Evolutionary conservation across 176 grass and related monocot species (phyloP).

Genomic region (Triticum urartu): DNA sequence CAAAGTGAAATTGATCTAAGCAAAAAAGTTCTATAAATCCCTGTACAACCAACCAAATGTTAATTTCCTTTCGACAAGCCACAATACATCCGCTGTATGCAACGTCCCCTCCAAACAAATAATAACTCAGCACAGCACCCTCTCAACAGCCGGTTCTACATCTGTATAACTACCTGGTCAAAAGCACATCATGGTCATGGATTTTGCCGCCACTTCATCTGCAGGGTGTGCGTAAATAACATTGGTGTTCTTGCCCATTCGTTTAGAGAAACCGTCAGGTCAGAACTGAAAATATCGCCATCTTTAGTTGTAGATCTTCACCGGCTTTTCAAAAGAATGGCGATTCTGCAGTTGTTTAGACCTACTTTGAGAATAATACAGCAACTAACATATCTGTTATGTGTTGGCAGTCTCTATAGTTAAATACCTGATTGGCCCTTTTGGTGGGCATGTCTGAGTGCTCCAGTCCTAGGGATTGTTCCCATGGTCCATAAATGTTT

Average conservation of each 20-base stretch:
- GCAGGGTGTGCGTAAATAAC: constrained; percentile 9
- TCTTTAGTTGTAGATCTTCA: constrained; percentile 73
- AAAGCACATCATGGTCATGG: background rate
- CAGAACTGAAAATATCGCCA: background rate
- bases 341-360: constrained; percentile 51
- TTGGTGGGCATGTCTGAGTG: constrained; percentile 56
- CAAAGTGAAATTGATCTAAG: constrained; percentile 10
- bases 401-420: background rate
- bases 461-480: constrained; percentile 67
- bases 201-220: background rate
- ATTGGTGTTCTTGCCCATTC: background rate
- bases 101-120: constrained; percentile 22
- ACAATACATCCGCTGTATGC: constrained; percentile 3
- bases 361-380: background rate
- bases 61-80: constrained; percentile 26
- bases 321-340: constrained; percentile 70
- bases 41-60: constrained; percentile 44
- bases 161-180: background rate
- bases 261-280: background rate
- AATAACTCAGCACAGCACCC: background rate
- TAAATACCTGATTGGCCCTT: constrained; percentile 60
- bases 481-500: constrained; percentile 70
- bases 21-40: constrained; percentile 5
- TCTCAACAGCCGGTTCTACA: background rate
- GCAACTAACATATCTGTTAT: background rate